These are phyloP conservation scores for Capsicum rhomboideum DNA, from an alignment of 257 asterid species.

Conservation along the genomic window DNA sequence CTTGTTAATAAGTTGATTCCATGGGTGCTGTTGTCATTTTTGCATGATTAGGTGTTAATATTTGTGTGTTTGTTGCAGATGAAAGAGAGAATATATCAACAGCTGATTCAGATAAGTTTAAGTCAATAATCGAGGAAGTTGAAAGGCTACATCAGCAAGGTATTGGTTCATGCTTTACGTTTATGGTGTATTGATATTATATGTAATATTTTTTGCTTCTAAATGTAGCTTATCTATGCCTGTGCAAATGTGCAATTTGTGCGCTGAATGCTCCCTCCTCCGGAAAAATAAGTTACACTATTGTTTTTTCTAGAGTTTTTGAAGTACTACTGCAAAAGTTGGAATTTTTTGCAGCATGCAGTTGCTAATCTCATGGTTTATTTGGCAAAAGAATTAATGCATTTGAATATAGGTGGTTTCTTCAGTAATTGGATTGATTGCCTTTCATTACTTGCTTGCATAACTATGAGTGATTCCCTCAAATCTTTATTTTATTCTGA, in stretches of 20 bases:
- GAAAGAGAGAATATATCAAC: constrained; percentile 68
- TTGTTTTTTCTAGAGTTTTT: not conserved
- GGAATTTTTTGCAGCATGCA: not conserved
- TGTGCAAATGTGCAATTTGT: not conserved
- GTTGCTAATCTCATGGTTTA: not conserved
- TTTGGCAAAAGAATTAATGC: not conserved
- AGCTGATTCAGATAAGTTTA: constrained; percentile 58
- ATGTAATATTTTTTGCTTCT: not conserved
- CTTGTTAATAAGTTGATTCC: not conserved
- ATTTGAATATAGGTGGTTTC: not conserved
- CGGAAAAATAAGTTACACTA: not conserved
- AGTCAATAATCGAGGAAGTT: constrained; percentile 63
- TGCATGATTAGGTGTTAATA: not conserved
- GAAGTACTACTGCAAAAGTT: not conserved
- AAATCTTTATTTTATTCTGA: not conserved
- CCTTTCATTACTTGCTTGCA: not conserved
- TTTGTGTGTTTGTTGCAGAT: constrained; percentile 38
- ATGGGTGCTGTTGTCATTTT: not conserved
- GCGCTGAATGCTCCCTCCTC: not conserved
- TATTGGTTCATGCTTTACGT: constrained; percentile 14
- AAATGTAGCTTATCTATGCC: not conserved
- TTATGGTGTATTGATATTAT: not conserved
- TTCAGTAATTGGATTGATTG: not conserved
- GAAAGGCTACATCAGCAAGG: constrained; percentile 79
- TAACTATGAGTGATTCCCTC: too few relatives aligned